phyloP scores from a whole-genome alignment of 176 grass and related monocot genomes.

The Oryza coarctata region DNA sequence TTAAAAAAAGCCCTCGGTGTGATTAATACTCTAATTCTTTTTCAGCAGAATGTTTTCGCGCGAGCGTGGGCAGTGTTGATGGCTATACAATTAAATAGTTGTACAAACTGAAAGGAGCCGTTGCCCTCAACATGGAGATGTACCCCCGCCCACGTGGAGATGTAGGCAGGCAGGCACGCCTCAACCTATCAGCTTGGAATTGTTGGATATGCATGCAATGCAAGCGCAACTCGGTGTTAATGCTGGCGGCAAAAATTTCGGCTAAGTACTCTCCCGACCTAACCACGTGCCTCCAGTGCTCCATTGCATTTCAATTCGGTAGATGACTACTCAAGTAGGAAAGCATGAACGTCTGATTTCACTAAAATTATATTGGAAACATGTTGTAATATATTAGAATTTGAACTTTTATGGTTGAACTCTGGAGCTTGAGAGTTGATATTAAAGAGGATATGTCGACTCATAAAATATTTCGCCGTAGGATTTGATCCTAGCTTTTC shows the following conservation, averaged over 20 bases:
- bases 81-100: neutral
- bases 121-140: constrained; percentile 1
- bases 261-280: neutral
- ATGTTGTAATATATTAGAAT: too few species aligned
- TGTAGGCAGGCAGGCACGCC: too few species aligned
- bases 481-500: too few species aligned
- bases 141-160: constrained; percentile 17
- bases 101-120: neutral
- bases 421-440: too few species aligned
- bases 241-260: neutral
- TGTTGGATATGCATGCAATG: neutral
- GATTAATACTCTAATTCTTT: too few species aligned
- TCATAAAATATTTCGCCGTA: too few species aligned
- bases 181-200: neutral
- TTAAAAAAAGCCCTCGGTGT: too few species aligned
- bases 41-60: neutral
- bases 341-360: too few species aligned
- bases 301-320: neutral
- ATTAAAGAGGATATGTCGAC: too few species aligned
- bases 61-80: neutral
- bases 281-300: neutral
- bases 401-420: too few species aligned
- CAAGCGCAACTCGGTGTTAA: neutral
- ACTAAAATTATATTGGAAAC: too few species aligned
- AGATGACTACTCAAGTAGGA: too few species aligned